Percentiles rank a stretch among this genome's conserved stretches.
Evolutionary conservation across 306 rosid species (phyloP).

Genomic region (Elaeagnus macrophylla): DNA sequence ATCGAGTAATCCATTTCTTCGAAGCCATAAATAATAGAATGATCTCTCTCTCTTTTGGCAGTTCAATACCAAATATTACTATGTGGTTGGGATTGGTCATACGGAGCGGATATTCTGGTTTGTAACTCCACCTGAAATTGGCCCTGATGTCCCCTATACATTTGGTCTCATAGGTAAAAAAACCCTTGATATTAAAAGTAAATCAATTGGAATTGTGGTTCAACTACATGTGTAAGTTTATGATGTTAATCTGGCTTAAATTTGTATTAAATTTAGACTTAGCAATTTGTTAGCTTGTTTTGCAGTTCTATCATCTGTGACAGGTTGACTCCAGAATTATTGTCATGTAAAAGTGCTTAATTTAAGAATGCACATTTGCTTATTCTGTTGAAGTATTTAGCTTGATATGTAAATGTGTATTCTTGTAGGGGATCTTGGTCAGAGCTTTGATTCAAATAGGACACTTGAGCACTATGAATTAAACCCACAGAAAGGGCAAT

Average conservation of each 20-base stretch:
- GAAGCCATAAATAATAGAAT: background rate
- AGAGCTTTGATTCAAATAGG: slow-evolving; percentile 66
- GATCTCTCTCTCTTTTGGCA: slow-evolving; percentile 15
- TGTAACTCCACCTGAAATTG: slow-evolving; percentile 68
- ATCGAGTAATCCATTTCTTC: background rate
- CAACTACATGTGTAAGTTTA: background rate
- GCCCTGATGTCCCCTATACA: slow-evolving; percentile 84
- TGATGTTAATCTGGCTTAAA: background rate
- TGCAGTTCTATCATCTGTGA: background rate
- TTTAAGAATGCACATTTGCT: background rate
- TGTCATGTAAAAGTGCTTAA: background rate
- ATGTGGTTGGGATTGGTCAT: slow-evolving; percentile 55
- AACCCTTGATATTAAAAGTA: background rate
- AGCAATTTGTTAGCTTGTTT: background rate
- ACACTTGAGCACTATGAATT: slow-evolving; percentile 69
- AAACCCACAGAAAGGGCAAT: slow-evolving; percentile 51
- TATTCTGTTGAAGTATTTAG: background rate
- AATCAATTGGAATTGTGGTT: background rate
- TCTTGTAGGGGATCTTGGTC: slow-evolving; percentile 76
- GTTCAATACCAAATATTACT: slow-evolving; percentile 70
- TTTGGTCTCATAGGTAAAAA: slow-evolving; percentile 79
- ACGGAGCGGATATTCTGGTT: slow-evolving; percentile 67
- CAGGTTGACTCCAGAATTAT: background rate
- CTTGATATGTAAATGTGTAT: background rate
- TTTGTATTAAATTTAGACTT: background rate